Conservation (phyloP, 106 monocot species). For the Platanthera zijinensis region DNA sequence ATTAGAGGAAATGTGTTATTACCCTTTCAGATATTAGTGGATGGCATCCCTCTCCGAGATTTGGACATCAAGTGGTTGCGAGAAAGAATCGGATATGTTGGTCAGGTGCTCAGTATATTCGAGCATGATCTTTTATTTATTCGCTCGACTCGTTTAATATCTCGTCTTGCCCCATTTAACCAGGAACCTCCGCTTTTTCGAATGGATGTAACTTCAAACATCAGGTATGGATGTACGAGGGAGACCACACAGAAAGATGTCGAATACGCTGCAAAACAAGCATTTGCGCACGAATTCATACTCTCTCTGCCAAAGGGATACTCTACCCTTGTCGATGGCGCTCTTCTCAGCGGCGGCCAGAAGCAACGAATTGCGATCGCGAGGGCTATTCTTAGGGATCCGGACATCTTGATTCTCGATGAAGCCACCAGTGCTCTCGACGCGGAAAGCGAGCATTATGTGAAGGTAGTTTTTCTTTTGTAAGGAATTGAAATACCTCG, state of each 20-base stretch:
- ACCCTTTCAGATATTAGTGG: slow-evolving; percentile 63
- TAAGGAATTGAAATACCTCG: neutral
- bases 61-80: slow-evolving; percentile 76
- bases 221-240: slow-evolving; percentile 78
- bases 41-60: slow-evolving; percentile 54
- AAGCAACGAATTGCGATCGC: slow-evolving; percentile 97
- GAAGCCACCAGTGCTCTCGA: slow-evolving; percentile 98
- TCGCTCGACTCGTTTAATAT: neutral
- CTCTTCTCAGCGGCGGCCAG: slow-evolving; percentile 91
- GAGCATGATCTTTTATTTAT: neutral
- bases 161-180: neutral
- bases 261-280: slow-evolving; percentile 79
- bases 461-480: slow-evolving; percentile 44
- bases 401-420: slow-evolving; percentile 82
- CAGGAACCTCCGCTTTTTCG: slow-evolving; percentile 92
- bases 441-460: slow-evolving; percentile 89
- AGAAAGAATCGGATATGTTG: slow-evolving; percentile 85
- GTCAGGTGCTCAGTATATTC: slow-evolving; percentile 43
- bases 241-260: slow-evolving; percentile 61
- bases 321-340: slow-evolving; percentile 65
- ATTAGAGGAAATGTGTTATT: neutral
- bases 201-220: slow-evolving; percentile 79
- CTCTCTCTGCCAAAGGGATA: slow-evolving; percentile 79
- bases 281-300: slow-evolving; percentile 89
- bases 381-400: slow-evolving; percentile 94